Evolutionary conservation across 768 basidiomycete species (phyloP).

Genomic region (Pisolithus tinctorius): DNA sequence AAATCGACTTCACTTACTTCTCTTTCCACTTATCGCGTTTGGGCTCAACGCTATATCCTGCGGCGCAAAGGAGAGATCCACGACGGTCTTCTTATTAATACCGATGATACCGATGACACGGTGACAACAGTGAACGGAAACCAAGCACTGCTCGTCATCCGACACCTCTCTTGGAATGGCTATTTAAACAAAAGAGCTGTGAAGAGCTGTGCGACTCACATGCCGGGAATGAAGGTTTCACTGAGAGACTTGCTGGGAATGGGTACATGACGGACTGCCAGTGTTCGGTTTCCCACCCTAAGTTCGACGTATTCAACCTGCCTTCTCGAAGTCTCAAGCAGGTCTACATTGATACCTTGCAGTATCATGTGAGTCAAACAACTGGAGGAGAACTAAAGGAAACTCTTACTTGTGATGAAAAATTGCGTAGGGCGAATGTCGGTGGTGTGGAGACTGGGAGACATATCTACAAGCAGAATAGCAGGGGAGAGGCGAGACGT

Average conservation of each 20-base stretch:
- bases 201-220: background rate
- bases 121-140: slow-evolving; percentile 2
- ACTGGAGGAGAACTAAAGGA: background rate
- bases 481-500: background rate
- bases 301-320: slow-evolving; percentile 2
- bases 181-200: background rate
- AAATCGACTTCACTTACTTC: background rate
- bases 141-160: background rate
- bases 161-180: background rate
- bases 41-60: background rate
- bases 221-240: background rate
- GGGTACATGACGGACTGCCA: background rate
- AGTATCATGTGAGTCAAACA: background rate
- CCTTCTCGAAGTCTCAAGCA: background rate
- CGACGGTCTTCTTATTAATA: background rate
- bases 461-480: background rate
- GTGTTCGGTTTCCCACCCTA: background rate
- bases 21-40: background rate
- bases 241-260: background rate
- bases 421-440: background rate
- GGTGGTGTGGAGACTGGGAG: background rate
- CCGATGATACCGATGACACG: background rate
- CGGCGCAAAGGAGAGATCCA: background rate
- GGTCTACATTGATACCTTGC: background rate
- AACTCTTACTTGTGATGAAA: background rate